Percentiles rank a stretch among this genome's conserved stretches.
Evolutionary conservation across 1,139 yeast genomes (phyloP).

Genomic region (Pneumocystis jirovecii): DNA sequence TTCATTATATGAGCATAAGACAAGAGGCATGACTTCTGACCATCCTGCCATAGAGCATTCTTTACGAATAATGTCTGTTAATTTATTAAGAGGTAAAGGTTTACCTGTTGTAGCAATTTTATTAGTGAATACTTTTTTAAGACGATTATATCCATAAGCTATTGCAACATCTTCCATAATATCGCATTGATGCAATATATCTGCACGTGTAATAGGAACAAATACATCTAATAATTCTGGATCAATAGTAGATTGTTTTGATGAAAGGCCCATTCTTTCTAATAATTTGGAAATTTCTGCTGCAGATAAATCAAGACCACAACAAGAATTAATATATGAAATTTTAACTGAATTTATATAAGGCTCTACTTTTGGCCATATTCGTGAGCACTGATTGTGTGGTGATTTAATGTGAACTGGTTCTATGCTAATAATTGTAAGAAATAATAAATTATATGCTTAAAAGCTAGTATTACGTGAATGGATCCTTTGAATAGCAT

Average conservation of each 20-base stretch:
- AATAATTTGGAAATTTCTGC: slow-evolving; percentile 56
- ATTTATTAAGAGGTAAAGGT: slow-evolving; percentile 80
- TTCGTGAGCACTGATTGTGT: slow-evolving; percentile 65
- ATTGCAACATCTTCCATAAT: slow-evolving; percentile 98
- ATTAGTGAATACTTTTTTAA: slow-evolving; percentile 61
- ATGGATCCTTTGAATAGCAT: slow-evolving; percentile 58
- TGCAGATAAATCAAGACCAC: slow-evolving; percentile 61
- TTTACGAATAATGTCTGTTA: slow-evolving; percentile 75
- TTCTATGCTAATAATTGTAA: slow-evolving; percentile 35
- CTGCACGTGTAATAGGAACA: slow-evolving; percentile 90
- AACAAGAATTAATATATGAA: slow-evolving; percentile 76
- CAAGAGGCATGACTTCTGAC: slow-evolving; percentile 89
- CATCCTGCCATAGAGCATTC: slow-evolving; percentile 94
- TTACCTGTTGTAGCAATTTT: slow-evolving; percentile 70
- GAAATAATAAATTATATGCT: slow-evolving; percentile 29
- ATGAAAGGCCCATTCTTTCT: slow-evolving; percentile 66
- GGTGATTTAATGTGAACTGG: slow-evolving; percentile 74
- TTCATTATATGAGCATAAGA: slow-evolving; percentile 92
- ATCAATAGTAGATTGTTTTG: slow-evolving; percentile 38
- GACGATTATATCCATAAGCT: slow-evolving; percentile 86
- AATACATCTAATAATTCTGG: slow-evolving; percentile 47
- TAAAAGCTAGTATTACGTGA: slow-evolving; percentile 15
- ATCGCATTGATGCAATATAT: slow-evolving; percentile 92
- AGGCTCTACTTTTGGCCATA: slow-evolving; percentile 58
- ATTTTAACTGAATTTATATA: slow-evolving; percentile 63